Evolutionary conservation across 768 basidiomycete genomes (phyloP).

Genomic region (Tricholoma terreum): DNA sequence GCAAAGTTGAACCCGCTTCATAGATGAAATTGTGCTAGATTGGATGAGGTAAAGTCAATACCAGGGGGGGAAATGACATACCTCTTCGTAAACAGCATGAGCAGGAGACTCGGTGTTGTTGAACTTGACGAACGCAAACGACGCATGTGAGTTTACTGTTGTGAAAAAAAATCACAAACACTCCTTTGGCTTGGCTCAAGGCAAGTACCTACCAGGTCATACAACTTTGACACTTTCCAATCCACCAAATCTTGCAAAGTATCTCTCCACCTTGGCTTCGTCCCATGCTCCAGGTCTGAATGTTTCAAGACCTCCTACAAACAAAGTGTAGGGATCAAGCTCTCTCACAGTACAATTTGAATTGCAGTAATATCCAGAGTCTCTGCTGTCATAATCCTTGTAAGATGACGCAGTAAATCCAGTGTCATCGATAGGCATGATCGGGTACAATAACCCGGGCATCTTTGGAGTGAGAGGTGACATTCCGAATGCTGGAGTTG

Average conservation of each 20-base stretch:
- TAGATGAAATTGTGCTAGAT: constrained; percentile 69
- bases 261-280: constrained; percentile 53
- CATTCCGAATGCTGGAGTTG: constrained; percentile 43
- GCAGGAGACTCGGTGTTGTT: constrained; percentile 59
- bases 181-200: neutral
- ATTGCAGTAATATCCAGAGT: constrained; percentile 15
- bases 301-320: constrained; percentile 74
- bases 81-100: constrained; percentile 67
- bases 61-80: constrained; percentile 21
- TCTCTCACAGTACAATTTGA: constrained; percentile 30
- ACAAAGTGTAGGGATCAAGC: constrained; percentile 66
- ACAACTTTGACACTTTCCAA: constrained; percentile 66
- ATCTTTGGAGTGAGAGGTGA: constrained; percentile 53
- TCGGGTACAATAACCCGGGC: constrained; percentile 44
- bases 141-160: constrained; percentile 58
- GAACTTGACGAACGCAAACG: constrained; percentile 79
- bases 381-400: constrained; percentile 23
- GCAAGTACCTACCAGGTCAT: constrained; percentile 49
- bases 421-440: constrained; percentile 43
- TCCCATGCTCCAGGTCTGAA: constrained; percentile 65
- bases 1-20: constrained; percentile 71
- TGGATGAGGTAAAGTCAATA: constrained; percentile 3
- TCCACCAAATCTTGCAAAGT: constrained; percentile 65
- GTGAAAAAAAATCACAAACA: neutral
- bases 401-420: constrained; percentile 29